A percentile compares a stretch with the other conserved stretches of the same genome.
phyloP scores from a whole-genome alignment of 2,329 filamentous ascomycete species.

The Diaporthe vaccinii region DNA sequence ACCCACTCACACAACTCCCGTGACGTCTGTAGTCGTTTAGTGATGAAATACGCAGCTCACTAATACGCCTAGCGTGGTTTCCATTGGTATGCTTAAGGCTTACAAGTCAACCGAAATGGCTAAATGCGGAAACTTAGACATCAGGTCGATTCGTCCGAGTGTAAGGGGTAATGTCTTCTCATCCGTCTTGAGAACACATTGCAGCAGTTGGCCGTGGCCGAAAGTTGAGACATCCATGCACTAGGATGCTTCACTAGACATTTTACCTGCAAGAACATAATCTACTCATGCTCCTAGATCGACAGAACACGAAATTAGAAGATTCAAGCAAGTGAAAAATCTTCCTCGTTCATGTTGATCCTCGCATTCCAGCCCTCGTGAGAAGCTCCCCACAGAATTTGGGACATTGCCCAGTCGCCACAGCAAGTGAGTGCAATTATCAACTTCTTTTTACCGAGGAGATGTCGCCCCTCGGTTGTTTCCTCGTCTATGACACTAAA shows the following conservation, averaged over 20 bases:
- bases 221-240: not conserved
- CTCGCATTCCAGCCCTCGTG: not conserved
- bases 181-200: not conserved
- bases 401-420: not conserved
- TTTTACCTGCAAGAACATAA: not conserved
- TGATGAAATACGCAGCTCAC: not conserved
- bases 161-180: not conserved
- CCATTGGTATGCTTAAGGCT: not conserved
- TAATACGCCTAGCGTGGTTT: not conserved
- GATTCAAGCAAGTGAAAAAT: not conserved
- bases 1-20: not conserved
- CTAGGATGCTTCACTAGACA: not conserved
- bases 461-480: not conserved
- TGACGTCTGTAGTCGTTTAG: not conserved
- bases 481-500: not conserved
- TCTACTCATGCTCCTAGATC: not conserved
- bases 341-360: not conserved
- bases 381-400: not conserved
- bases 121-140: not conserved
- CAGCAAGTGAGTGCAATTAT: not conserved
- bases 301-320: not conserved
- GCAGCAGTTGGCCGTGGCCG: not conserved
- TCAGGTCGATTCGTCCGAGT: not conserved
- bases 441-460: not conserved
- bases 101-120: not conserved